A percentile compares a stretch with the other conserved stretches of the same genome.
These are phyloP conservation scores for Glaciozyma antarctica DNA, from an alignment of 768 basidiomycete genomes.

Conservation along the genomic window DNA sequence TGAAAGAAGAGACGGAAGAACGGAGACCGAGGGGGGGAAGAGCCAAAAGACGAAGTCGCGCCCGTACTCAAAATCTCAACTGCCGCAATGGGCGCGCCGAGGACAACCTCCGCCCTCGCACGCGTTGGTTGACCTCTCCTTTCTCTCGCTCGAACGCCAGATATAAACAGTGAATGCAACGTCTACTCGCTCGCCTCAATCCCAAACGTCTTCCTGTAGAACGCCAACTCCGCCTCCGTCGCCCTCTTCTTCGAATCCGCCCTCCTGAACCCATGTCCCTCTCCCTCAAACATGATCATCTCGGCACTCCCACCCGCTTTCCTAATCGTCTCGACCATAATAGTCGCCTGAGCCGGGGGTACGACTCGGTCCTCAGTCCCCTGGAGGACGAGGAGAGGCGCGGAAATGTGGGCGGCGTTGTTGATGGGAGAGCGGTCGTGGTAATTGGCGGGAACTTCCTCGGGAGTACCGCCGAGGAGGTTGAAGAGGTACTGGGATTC, in stretches of 20 bases:
- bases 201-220: slow-evolving; percentile 48
- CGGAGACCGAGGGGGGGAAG: too few species aligned
- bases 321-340: slow-evolving; percentile 51
- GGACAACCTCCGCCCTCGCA: too few species aligned
- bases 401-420: slow-evolving; percentile 54
- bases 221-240: slow-evolving; percentile 49
- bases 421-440: slow-evolving; percentile 53
- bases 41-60: too few species aligned
- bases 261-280: slow-evolving; percentile 58
- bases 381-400: slow-evolving; percentile 61
- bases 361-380: slow-evolving; percentile 57
- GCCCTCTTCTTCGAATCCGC: slow-evolving; percentile 51
- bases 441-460: slow-evolving; percentile 53
- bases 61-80: too few species aligned
- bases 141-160: too few species aligned
- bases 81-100: too few species aligned
- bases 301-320: slow-evolving; percentile 49
- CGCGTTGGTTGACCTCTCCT: too few species aligned
- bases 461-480: slow-evolving; percentile 53
- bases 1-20: too few species aligned
- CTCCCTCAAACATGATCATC: slow-evolving; percentile 54
- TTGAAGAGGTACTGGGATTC: slow-evolving; percentile 46
- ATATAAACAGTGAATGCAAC: too few species aligned
- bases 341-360: slow-evolving; percentile 56
- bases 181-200: slow-evolving; percentile 17